A percentile compares a stretch with the other conserved stretches of the same genome.
Conservation (phyloP, 352 stramenopile species). For the Phytophthora crassamura region DNA sequence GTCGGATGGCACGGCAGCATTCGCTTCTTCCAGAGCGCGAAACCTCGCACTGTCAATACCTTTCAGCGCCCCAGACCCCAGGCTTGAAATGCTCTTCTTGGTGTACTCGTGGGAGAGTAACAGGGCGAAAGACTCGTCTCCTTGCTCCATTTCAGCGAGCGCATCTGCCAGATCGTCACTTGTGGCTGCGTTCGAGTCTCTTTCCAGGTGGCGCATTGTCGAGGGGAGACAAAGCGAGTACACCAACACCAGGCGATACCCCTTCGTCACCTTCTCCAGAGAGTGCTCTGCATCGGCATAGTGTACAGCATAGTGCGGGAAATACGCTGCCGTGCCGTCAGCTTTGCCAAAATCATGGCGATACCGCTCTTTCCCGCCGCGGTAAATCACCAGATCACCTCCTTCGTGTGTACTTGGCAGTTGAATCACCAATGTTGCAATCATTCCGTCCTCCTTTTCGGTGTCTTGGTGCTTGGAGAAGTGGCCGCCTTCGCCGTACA, state of each 20-base stretch:
- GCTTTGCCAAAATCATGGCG: conserved; percentile 30
- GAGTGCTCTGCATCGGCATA: conserved; percentile 30
- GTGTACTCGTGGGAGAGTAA: conserved; percentile 35
- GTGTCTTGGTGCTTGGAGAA: conserved; percentile 53
- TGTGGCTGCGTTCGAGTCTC: neutral
- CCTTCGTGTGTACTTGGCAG: conserved; percentile 29
- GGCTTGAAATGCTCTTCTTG: conserved; percentile 18
- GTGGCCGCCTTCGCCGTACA: conserved; percentile 29
- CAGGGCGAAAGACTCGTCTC: conserved; percentile 21
- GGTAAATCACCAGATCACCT: conserved; percentile 25
- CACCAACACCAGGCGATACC: conserved; percentile 20
- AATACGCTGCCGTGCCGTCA: conserved; percentile 5
- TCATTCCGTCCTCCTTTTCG: conserved; percentile 63
- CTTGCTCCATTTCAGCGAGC: conserved; percentile 1
- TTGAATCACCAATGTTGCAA: conserved; percentile 49
- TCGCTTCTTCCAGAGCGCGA: conserved; percentile 27
- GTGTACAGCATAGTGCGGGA: conserved; percentile 24
- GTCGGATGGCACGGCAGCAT: neutral
- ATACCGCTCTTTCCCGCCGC: neutral
- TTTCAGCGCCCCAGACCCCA: conserved; percentile 27
- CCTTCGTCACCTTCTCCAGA: conserved; percentile 25
- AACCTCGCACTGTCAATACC: conserved; percentile 28
- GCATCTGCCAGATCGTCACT: conserved; percentile 11
- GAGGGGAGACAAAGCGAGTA: conserved; percentile 28
- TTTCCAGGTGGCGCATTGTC: conserved; percentile 1